A percentile compares a stretch with the other conserved stretches of the same genome.
Evolutionary conservation across 2,329 filamentous ascomycete genomes (phyloP).

Genomic region (Trichoderma sp.): DNA sequence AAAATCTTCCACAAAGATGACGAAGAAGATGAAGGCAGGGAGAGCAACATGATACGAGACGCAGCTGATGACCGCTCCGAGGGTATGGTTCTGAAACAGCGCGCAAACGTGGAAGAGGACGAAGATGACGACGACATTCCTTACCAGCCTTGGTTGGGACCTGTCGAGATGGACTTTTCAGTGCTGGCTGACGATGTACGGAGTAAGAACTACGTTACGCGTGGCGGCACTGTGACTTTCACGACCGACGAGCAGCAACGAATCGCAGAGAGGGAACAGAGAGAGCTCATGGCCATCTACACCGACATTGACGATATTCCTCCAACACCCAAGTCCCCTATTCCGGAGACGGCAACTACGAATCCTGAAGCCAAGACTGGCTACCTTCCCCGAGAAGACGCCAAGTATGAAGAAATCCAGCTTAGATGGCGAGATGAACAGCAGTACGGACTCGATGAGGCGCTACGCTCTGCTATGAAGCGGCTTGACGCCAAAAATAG

Average conservation of each 20-base stretch:
- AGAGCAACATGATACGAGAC: constrained; percentile 68
- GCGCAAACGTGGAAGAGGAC: constrained; percentile 49
- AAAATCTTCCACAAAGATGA: constrained; percentile 72
- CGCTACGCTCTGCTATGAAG: constrained; percentile 45
- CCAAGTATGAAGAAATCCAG: constrained; percentile 51
- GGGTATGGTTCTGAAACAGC: constrained; percentile 66
- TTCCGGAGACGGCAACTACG: constrained; percentile 35
- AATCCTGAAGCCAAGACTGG: constrained; percentile 33
- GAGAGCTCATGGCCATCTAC: constrained; percentile 64
- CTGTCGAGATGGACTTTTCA: constrained; percentile 49
- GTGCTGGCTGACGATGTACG: constrained; percentile 48
- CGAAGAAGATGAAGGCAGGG: constrained; percentile 68
- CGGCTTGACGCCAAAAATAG: constrained; percentile 44
- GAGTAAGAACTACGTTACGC: constrained; percentile 53
- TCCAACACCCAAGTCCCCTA: constrained; percentile 56
- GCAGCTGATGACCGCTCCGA: constrained; percentile 72
- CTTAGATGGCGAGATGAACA: constrained; percentile 50
- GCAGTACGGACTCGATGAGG: constrained; percentile 46
- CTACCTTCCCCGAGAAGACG: constrained; percentile 42
- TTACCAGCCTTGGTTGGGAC: constrained; percentile 55
- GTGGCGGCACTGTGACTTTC: constrained; percentile 54
- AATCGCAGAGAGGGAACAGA: constrained; percentile 59
- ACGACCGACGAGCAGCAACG: constrained; percentile 56
- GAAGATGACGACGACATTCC: constrained; percentile 61
- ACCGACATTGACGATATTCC: constrained; percentile 56